Conservation (phyloP, 306 rosid genomes). For the Amphicarpaea edgeworthii region DNA sequence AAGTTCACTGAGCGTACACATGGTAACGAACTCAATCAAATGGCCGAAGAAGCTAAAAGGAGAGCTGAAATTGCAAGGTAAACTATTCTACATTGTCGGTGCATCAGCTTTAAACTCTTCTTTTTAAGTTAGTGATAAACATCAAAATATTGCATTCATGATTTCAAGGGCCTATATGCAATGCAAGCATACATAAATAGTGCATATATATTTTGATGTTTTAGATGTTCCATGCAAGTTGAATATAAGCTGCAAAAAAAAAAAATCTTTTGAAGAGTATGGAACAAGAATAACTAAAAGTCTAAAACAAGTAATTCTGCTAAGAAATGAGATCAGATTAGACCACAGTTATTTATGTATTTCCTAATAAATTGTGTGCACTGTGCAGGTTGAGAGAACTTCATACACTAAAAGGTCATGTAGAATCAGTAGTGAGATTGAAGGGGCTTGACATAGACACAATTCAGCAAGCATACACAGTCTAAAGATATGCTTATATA, state of each 20-base stretch:
- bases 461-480: conserved; percentile 97
- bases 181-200: too few relatives aligned
- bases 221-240: too few relatives aligned
- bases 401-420: conserved; percentile 92
- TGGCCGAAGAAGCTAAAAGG: conserved; percentile 99
- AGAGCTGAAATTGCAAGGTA: conserved; percentile 99
- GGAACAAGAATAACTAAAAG: too few relatives aligned
- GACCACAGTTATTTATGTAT: conserved; percentile 17
- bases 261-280: too few relatives aligned
- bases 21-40: conserved; percentile 86
- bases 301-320: too few relatives aligned
- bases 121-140: too few relatives aligned
- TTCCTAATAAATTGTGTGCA: conserved; percentile 44
- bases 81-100: too few relatives aligned
- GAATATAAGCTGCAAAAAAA: too few relatives aligned
- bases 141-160: not conserved
- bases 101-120: too few relatives aligned
- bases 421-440: conserved; percentile 97
- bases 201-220: too few relatives aligned
- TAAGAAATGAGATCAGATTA: too few relatives aligned
- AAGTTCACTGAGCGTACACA: conserved; percentile 87
- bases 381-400: conserved; percentile 85
- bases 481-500: conserved; percentile 57
- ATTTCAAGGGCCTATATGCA: too few relatives aligned
- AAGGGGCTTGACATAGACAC: conserved; percentile 97